These are phyloP conservation scores for Hondaea fermentalgiana DNA, from an alignment of 108 stramenopile species.

Conservation along the genomic window DNA sequence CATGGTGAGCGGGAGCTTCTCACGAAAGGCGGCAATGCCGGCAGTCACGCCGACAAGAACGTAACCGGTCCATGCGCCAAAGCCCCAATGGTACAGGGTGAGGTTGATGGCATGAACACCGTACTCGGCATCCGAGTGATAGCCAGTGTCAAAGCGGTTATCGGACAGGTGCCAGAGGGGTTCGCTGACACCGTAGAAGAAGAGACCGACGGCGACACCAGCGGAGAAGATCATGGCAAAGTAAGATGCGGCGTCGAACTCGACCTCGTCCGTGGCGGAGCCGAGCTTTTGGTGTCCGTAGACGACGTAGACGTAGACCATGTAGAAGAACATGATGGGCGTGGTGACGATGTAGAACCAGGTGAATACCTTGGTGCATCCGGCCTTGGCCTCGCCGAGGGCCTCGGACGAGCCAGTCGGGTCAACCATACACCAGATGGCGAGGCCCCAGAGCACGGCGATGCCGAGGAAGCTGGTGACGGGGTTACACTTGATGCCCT, in stretches of 20 bases:
- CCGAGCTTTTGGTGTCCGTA: conserved; percentile 53
- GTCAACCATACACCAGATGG: neutral
- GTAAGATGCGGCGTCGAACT: conserved; percentile 46
- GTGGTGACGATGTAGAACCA: conserved; percentile 22
- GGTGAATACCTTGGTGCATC: neutral
- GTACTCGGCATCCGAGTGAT: conserved; percentile 37
- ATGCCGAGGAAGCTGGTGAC: conserved; percentile 12
- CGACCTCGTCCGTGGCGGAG: conserved; percentile 34
- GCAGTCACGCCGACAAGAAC: conserved; percentile 41
- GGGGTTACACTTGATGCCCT: neutral
- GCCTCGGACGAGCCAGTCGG: neutral
- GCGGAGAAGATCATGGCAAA: conserved; percentile 59
- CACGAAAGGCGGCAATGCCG: conserved; percentile 45
- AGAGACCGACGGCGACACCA: conserved; percentile 55
- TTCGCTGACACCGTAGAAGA: conserved; percentile 53
- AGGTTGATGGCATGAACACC: conserved; percentile 36
- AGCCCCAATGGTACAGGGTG: conserved; percentile 58
- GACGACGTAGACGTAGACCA: neutral
- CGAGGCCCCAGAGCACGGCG: conserved; percentile 18
- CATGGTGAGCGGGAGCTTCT: conserved; percentile 45
- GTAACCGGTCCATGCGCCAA: conserved; percentile 54
- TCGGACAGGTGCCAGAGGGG: conserved; percentile 45
- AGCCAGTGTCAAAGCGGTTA: conserved; percentile 38
- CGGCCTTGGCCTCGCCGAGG: neutral
- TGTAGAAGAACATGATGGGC: neutral